A percentile compares a stretch with the other conserved stretches of the same genome.
These are phyloP conservation scores for Gigaspora rosea DNA, from an alignment of 192 early-diverging fungal genomes.

Conservation along the genomic window DNA sequence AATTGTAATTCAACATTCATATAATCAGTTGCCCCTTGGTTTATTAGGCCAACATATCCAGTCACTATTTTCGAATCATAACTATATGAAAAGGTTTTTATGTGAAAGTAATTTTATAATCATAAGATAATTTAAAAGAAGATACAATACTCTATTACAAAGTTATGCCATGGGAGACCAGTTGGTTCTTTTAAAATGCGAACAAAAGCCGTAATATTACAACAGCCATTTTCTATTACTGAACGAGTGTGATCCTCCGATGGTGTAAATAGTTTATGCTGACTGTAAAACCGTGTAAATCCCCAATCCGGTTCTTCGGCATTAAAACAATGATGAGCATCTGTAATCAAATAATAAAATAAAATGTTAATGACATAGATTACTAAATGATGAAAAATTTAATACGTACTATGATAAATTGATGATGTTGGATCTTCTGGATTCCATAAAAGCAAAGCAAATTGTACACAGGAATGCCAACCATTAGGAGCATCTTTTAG, in stretches of 20 bases:
- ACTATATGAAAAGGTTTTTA: conserved; percentile 42
- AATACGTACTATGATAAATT: too few species aligned
- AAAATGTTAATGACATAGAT: too few species aligned
- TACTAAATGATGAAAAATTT: too few species aligned
- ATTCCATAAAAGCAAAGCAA: too few species aligned
- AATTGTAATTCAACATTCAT: conserved; percentile 64
- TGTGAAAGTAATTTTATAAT: neutral
- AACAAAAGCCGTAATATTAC: conserved; percentile 70
- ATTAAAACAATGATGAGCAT: conserved; percentile 81
- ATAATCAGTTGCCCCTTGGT: conserved; percentile 98
- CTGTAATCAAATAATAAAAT: conserved; percentile 11
- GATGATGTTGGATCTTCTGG: too few species aligned
- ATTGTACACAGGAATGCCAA: too few species aligned
- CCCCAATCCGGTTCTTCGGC: conserved; percentile 92
- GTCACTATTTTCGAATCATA: conserved; percentile 90
- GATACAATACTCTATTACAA: conserved; percentile 62
- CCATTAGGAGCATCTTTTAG: too few species aligned
- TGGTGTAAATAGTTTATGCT: conserved; percentile 45
- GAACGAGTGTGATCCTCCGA: conserved; percentile 49
- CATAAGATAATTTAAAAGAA: conserved; percentile 2
- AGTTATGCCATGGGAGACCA: conserved; percentile 95
- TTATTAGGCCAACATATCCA: conserved; percentile 91
- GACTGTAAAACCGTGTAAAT: conserved; percentile 76
- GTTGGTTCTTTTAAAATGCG: conserved; percentile 82
- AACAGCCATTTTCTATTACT: conserved; percentile 66